A percentile compares a stretch with the other conserved stretches of the same genome.
These are phyloP conservation scores for Ceratocystis albifundus DNA, from an alignment of 2,329 filamentous ascomycete species.

Conservation along the genomic window DNA sequence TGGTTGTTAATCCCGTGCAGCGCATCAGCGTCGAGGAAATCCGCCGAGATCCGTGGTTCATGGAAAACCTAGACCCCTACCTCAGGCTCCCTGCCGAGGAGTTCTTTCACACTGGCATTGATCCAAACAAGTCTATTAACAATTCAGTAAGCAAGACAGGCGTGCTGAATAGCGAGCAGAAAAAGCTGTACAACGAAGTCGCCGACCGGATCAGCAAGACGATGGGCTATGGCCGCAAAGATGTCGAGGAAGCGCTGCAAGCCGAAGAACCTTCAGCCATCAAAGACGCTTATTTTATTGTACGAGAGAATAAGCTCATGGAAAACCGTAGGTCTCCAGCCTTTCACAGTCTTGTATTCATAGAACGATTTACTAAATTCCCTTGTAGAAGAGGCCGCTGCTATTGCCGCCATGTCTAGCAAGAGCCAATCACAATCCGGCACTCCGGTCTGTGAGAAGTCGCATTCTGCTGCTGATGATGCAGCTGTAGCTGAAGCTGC, in stretches of 20 bases:
- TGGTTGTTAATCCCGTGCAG: slow-evolving; percentile 89
- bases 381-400: slow-evolving; percentile 30
- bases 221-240: slow-evolving; percentile 91
- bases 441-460: neutral
- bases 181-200: slow-evolving; percentile 83
- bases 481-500: neutral
- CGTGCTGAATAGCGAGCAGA: slow-evolving; percentile 70
- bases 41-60: slow-evolving; percentile 86
- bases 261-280: slow-evolving; percentile 92
- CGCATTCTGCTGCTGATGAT: neutral
- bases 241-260: slow-evolving; percentile 87
- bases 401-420: slow-evolving; percentile 25
- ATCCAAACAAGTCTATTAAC: slow-evolving; percentile 83
- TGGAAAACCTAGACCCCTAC: slow-evolving; percentile 74
- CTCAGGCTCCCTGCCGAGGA: slow-evolving; percentile 80
- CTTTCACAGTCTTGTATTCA: neutral
- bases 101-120: slow-evolving; percentile 85
- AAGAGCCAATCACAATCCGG: neutral
- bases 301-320: slow-evolving; percentile 96
- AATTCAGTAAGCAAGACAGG: slow-evolving; percentile 72
- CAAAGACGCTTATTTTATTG: slow-evolving; percentile 97
- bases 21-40: slow-evolving; percentile 92
- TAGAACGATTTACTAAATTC: slow-evolving; percentile 26
- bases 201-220: slow-evolving; percentile 94
- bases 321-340: slow-evolving; percentile 62